Evolutionary conservation across 768 basidiomycete species (phyloP), one percentile per base, ranked within the genome.

Genomic region (Termitomyces eurrhizus): DNA sequence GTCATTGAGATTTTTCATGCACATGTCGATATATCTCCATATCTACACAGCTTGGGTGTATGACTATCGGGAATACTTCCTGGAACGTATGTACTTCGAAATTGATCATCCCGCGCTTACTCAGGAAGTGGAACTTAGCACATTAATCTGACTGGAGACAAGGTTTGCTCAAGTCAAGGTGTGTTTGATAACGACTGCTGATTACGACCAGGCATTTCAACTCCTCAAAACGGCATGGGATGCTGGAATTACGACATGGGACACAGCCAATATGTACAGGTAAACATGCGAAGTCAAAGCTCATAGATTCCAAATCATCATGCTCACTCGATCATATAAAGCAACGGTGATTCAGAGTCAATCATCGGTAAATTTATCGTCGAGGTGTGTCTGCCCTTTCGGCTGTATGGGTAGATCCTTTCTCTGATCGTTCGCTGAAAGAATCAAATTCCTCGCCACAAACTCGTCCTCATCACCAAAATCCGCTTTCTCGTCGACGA

Each of bases 381-480:
- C 9, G 18, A 56, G 44, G 55, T 46, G 4, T 39, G 53, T 26
- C 26, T 16, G 8, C 2, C 13, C 16, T 26, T 12, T 37, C 16
- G 11, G 13, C 11, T 1, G 24, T 7, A 14, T 39, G 8, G 11
- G 6, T 14, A 0, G 21, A 6, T 21, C 3, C 37, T 3, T 24
- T 11, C 35, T 16, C 3, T 7, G 11, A 26, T n/a, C 4, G 45
- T 42, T 18, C 42, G n/a, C 21, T 8, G 11, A 39, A 18, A 63
- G 62, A 55, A 63, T 26, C 32, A 55, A 7, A 64, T 64, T 45
- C 52, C 63, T 14, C 59, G 63, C 11, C 33, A 64, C 13, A 36
- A 36, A 18, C 35, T 61, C 24, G 45, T 61, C 1, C 52, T 64
- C 32, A 44, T 51, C 18, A 60, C 59, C 5, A 61, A 64, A 51